phyloP scores from a whole-genome alignment of 2,329 filamentous ascomycete species.

The Trichothecium roseum region DNA sequence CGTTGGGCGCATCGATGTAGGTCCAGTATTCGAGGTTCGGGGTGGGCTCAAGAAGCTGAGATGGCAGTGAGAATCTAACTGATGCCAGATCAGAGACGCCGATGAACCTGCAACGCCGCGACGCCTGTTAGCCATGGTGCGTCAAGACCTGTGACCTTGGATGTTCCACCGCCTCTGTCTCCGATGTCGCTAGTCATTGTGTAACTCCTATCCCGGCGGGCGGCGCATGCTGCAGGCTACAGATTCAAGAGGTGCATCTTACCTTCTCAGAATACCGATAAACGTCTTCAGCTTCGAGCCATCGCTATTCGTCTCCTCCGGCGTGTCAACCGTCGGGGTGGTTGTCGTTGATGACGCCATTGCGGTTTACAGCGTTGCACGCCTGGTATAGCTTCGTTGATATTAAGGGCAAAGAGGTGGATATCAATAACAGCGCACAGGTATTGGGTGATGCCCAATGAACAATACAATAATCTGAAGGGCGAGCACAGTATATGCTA shows the following conservation, averaged over 20 bases:
- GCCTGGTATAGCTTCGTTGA: not conserved
- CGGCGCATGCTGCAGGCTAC: no score
- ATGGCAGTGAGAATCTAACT: constrained; percentile 90
- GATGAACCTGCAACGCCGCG: constrained; percentile 59
- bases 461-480: no score
- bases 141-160: not conserved
- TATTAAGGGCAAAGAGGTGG: no score
- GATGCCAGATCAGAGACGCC: constrained; percentile 92
- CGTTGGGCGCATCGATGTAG: constrained; percentile 89
- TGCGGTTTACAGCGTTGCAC: not conserved
- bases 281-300: constrained; percentile 85
- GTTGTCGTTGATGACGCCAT: constrained; percentile 5
- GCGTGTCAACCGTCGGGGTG: constrained; percentile 18
- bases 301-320: constrained; percentile 54
- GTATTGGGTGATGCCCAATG: no score
- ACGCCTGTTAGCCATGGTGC: constrained; percentile 14
- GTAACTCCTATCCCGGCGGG: not conserved
- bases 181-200: not conserved
- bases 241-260: constrained; percentile 22
- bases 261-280: constrained; percentile 80
- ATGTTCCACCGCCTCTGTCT: not conserved
- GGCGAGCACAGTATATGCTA: no score
- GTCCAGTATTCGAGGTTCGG: constrained; percentile 99
- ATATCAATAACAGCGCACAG: no score
- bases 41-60: constrained; percentile 89